phyloP scores from a whole-genome alignment of 805 yeast species.

The Ogataea trehalophila region DNA sequence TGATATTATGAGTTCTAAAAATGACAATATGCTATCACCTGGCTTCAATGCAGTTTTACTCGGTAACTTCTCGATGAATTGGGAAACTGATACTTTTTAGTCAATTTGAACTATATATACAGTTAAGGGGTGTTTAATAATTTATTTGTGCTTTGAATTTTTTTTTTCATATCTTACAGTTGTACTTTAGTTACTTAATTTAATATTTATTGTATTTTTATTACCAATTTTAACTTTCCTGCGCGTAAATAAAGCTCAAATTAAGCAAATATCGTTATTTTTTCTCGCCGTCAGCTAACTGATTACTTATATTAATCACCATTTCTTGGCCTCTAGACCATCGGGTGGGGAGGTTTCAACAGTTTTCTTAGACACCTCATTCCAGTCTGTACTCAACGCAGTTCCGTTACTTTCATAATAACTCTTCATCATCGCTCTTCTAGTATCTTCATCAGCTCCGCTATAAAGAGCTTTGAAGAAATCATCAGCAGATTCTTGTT shows the following conservation, averaged over 20 bases:
- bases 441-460: conserved; percentile 81
- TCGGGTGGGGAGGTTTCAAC: conserved; percentile 73
- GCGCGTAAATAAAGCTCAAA: not conserved
- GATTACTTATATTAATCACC: conserved; percentile 27
- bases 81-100: conserved; percentile 20
- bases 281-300: too few species aligned
- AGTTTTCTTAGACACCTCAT: conserved; percentile 62
- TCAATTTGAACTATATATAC: not conserved
- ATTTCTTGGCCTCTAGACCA: conserved; percentile 58
- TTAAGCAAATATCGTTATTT: not conserved
- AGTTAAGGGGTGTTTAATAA: not conserved
- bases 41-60: too few species aligned
- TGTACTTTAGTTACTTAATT: not conserved
- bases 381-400: conserved; percentile 90
- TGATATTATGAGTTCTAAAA: too few species aligned
- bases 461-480: conserved; percentile 74
- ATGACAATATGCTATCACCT: too few species aligned
- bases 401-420: conserved; percentile 94
- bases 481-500: conserved; percentile 47
- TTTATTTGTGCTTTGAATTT: not conserved
- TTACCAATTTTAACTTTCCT: not conserved
- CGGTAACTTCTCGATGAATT: conserved; percentile 14
- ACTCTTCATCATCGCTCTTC: conserved; percentile 95
- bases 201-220: not conserved
- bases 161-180: not conserved